Evolutionary conservation across 805 yeast species (phyloP), one percentile per base, ranked within the genome.

Genomic region (Yarrowia phangngaensis): DNA sequence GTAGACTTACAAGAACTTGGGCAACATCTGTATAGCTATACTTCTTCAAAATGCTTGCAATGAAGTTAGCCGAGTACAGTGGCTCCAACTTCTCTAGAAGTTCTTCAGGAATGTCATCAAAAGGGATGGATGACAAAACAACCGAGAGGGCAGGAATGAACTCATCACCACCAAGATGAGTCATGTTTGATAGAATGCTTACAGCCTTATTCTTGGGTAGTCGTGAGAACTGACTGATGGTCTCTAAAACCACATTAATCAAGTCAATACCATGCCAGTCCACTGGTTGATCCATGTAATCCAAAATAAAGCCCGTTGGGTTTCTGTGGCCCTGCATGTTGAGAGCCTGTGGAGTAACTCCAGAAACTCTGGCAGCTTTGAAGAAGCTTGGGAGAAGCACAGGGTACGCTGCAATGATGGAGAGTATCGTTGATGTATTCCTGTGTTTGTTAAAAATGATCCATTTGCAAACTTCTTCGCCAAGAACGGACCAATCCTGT

Each of bases 111-210:
- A 38, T 26, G 11, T 38, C 45, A 8, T 32, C 45, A 13, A 38
- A 26, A 1, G 45, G 45, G 3, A 38, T 32, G 7, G 32, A 43
- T 6, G 52, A 29, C n/a, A 28, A 20, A 27, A 26, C 43, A 13
- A 28, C 34, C 9, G 33, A 19, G 9, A 23, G 11, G 23, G 33
- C 34, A 7, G 55, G 54, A 30, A 52, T 46, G 14, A 31, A 33
- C 22, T 52, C 53, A 20, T 50, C 52, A 33, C 26, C 26, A 20
- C 35, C 47, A 31, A 22, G 28, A n/a, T 47, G 30, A 20, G 30
- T 20, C 28, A 22, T 22, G 16, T 22, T 30, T 6, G 53, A 20
- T 19, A 23, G n/a, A 16, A 26, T 35, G 11, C 43, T 31, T 0
- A 24, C 28, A 1, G 27, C 36, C 36, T 27, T 50, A 24, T 26